Evolutionary conservation across 2,329 filamentous ascomycete species (phyloP).

Genomic region (Aspergillus sp.): DNA sequence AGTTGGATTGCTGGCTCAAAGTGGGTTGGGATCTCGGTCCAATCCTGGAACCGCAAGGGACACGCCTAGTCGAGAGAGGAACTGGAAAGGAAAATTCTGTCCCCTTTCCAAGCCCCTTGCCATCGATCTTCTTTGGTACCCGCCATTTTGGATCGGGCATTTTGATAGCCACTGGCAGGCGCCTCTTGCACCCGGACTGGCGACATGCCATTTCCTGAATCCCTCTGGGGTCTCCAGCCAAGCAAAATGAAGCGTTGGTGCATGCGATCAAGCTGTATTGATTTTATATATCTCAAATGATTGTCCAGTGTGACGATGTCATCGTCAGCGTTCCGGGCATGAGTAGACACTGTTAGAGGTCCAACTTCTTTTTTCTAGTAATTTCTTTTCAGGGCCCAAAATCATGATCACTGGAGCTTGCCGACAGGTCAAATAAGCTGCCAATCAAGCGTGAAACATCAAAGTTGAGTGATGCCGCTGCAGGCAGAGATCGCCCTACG

Average conservation of each 20-base stretch:
- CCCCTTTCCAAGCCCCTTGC: slow-evolving; percentile 11
- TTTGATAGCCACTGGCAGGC: slow-evolving; percentile 9
- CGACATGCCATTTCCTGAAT: slow-evolving; percentile 1
- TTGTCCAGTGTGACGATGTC: slow-evolving; percentile 12
- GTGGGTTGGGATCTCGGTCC: not conserved
- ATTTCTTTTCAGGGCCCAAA: not conserved
- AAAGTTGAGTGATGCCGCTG: slow-evolving; percentile 17
- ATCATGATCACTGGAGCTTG: not conserved
- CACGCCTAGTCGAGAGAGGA: slow-evolving; percentile 3
- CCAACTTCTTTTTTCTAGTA: too few species aligned
- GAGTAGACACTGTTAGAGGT: slow-evolving; percentile 15
- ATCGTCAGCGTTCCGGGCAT: slow-evolving; percentile 24
- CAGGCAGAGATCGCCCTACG: slow-evolving; percentile 25
- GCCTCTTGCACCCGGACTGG: slow-evolving; percentile 3
- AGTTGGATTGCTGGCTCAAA: not conserved
- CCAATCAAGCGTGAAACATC: slow-evolving; percentile 10
- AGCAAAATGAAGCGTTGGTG: not conserved
- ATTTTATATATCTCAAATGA: not conserved
- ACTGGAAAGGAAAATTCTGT: slow-evolving; percentile 9
- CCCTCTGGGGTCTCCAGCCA: not conserved
- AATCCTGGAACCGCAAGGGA: slow-evolving; percentile 11
- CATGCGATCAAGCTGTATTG: not conserved
- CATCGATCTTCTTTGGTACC: slow-evolving; percentile 17
- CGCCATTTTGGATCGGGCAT: slow-evolving; percentile 16
- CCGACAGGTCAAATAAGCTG: not conserved